Evolutionary conservation across 768 basidiomycete species (phyloP).

Genomic region (Gloeophyllum trabeum): DNA sequence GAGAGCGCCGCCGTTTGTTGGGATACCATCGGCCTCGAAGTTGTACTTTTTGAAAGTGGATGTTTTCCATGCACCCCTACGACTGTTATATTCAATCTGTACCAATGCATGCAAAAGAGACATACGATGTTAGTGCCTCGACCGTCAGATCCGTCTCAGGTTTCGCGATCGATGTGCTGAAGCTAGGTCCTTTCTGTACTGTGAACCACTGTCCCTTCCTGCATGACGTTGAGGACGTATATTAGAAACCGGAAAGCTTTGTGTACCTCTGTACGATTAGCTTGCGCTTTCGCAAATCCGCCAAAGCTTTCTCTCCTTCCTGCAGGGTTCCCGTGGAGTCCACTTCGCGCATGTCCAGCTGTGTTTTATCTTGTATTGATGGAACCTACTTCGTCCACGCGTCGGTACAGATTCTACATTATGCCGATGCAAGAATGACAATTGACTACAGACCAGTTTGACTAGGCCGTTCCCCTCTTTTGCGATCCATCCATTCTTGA

Average conservation of each 20-base stretch:
- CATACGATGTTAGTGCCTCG: constrained; percentile 89
- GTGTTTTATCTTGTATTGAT: constrained; percentile 65
- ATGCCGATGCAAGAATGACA: constrained; percentile 4
- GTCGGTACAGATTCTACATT: neutral
- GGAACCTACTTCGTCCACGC: constrained; percentile 49
- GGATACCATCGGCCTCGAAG: constrained; percentile 91
- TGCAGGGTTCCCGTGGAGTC: constrained; percentile 59
- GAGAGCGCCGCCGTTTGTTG: constrained; percentile 81
- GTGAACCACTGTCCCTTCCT: constrained; percentile 97
- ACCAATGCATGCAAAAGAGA: constrained; percentile 4
- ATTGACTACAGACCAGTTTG: constrained; percentile 59
- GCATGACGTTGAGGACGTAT: constrained; percentile 5
- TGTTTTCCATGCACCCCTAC: constrained; percentile 89
- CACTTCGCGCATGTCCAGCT: constrained; percentile 63
- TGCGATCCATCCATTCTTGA: constrained; percentile 94
- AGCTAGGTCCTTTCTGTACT: constrained; percentile 73
- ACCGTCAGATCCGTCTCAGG: constrained; percentile 93
- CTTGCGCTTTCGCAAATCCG: constrained; percentile 88
- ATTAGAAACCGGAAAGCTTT: neutral
- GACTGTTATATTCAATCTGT: neutral
- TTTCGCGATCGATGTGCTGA: constrained; percentile 86
- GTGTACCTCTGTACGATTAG: constrained; percentile 76
- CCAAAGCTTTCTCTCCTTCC: constrained; percentile 70
- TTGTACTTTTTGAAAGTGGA: constrained; percentile 97
- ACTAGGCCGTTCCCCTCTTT: constrained; percentile 87